Conservation (phyloP, 192 early-diverging fungal species). For the Backusella tuberculispora region DNA sequence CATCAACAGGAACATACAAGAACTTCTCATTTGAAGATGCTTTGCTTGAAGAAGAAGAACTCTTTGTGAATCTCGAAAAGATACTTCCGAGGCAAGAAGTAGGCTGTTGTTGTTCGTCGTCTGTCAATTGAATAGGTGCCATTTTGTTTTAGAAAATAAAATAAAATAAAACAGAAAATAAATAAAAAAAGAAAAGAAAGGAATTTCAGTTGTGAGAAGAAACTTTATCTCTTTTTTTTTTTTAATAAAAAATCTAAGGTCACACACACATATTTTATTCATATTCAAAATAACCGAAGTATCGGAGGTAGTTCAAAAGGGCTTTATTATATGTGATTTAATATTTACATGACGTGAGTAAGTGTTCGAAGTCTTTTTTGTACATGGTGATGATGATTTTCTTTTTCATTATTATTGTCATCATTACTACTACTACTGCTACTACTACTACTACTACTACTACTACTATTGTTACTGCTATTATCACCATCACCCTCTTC, state of each 20-base stretch:
- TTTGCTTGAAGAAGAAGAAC: not conserved
- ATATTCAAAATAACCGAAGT: constrained; percentile 17
- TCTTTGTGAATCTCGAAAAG: constrained; percentile 17
- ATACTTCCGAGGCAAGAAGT: constrained; percentile 19
- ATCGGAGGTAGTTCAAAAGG: not conserved
- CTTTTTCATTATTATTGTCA: not conserved
- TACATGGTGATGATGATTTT: not conserved
- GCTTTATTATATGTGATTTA: not conserved
- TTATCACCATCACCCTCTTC: too few relatives aligned
- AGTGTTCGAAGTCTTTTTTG: constrained; percentile 20
- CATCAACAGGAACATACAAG: constrained; percentile 5
- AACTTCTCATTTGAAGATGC: constrained; percentile 21
- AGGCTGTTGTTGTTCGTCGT: not conserved
- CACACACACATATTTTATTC: not conserved
- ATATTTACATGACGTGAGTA: constrained; percentile 19
- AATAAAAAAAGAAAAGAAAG: not conserved
- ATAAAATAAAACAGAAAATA: not conserved
- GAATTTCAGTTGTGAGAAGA: not conserved
- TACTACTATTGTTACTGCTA: too few relatives aligned
- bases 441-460: too few relatives aligned
- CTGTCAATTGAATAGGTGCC: constrained; percentile 1
- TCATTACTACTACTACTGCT: not conserved
- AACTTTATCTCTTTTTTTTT: constrained; percentile 10
- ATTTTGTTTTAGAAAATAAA: not conserved
- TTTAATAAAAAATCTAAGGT: not conserved